Base-by-base conservation (phyloP, 2,329 filamentous ascomycete genomes). In the Tympanopsis confertula region DNA sequence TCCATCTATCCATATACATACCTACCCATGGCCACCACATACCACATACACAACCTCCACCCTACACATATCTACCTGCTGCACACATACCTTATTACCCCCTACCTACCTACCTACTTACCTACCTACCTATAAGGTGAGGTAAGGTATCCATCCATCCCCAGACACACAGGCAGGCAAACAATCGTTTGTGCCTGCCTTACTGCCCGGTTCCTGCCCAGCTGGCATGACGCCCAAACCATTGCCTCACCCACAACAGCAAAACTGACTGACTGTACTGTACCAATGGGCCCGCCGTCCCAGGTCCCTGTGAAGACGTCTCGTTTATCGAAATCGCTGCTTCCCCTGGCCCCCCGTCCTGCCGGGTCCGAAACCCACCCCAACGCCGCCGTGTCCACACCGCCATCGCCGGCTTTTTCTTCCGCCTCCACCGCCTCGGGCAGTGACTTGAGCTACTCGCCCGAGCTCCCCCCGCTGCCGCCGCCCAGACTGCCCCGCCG, bases 401-500 rank as follows among this genome's bases (percentile, higher is more conserved):
- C 66, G 42, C 57, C 52, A 39, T 79, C 74, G 38, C 74, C 76
- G 41, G 67, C 75, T 38, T 63, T 70, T 35, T 80, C 76, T 29
- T 81, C 76, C 29, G 70, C 70, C 35, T 80, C 76, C 29, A 81
- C 76, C 29, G 70, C 72, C 37, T 71, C 74, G 66, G 68, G 62
- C 48, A 64, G 65, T 54, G 66, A 69, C 55, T 66, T 63, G 47
- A 69, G 66, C 40, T 70, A 65, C 36, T 78, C 74, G 28, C 75
- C 74, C 35, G 56, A 69, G 41, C 62, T 81, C 19, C 74, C 74
- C 42, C 61, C 72, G 41, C 68, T 81, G 12, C 71, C 66, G 40
- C 66, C 68, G 28, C 76, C 76, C n/a, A 64, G 58, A 43, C 63
- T 80, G 26, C 65, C 74, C 44, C 67, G 69, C 35, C 69, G 71